These are phyloP conservation scores for Eutypella sp. DNA, from an alignment of 2,329 filamentous ascomycete genomes.

Conservation along the genomic window DNA sequence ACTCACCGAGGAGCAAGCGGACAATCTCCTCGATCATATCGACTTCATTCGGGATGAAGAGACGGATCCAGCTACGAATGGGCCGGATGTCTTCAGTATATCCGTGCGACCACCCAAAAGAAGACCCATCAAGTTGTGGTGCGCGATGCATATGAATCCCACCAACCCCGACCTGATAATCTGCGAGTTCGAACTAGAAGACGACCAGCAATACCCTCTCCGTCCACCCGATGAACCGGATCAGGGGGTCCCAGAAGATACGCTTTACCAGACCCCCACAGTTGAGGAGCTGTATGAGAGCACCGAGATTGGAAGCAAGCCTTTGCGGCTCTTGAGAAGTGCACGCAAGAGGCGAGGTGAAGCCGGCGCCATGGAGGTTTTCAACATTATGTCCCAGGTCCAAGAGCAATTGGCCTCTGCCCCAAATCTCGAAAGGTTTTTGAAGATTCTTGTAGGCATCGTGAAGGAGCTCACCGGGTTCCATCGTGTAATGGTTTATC, in stretches of 20 bases:
- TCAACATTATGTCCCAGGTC: slow-evolving; percentile 87
- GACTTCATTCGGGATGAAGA: slow-evolving; percentile 85
- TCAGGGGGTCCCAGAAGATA: slow-evolving; percentile 66
- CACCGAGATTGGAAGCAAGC: slow-evolving; percentile 69
- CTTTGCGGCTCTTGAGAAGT: slow-evolving; percentile 69
- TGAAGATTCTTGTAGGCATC: slow-evolving; percentile 79
- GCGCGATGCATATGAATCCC: slow-evolving; percentile 73
- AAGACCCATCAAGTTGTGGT: slow-evolving; percentile 70
- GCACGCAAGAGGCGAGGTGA: slow-evolving; percentile 72
- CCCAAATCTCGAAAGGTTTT: slow-evolving; percentile 62
- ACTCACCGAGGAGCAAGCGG: slow-evolving; percentile 74
- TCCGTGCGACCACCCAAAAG: slow-evolving; percentile 57
- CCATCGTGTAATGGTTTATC: slow-evolving; percentile 88
- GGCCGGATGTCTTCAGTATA: slow-evolving; percentile 81
- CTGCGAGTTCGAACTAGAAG: slow-evolving; percentile 84
- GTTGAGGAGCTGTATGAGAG: slow-evolving; percentile 70
- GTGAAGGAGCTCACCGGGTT: slow-evolving; percentile 88
- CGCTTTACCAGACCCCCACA: slow-evolving; percentile 66
- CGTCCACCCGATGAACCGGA: slow-evolving; percentile 56
- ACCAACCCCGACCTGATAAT: slow-evolving; percentile 67
- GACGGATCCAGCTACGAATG: slow-evolving; percentile 67
- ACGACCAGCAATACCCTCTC: slow-evolving; percentile 65
- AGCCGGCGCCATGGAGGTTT: slow-evolving; percentile 81
- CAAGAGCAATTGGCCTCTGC: slow-evolving; percentile 80
- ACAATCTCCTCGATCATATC: slow-evolving; percentile 79